Base-by-base conservation (phyloP, 2,329 filamentous ascomycete species). In the Proliferodiscus dingleyae region DNA sequence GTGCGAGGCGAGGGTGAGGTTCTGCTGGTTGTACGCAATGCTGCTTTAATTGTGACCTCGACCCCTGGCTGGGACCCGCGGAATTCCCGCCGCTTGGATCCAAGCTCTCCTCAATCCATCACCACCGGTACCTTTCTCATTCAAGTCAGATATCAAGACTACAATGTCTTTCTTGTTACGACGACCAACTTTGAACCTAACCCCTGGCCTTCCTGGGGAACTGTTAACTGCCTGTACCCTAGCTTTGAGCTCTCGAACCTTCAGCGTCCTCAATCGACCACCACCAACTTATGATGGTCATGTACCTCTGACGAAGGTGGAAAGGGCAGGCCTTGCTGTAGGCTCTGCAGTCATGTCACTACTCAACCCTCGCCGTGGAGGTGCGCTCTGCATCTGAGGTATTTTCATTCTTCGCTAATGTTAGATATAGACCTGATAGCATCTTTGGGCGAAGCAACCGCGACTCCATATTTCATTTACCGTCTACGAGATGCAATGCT, bases 401-500 rank as follows among this genome's bases (percentile, higher is more conserved):
- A 36, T n/a, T 21, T n/a, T 16, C 29, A 6, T 21, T 21, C 26
- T 26, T 29, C 28, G 45, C 40, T 54, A 18, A 49, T 28, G 23
- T 23, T n/a, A 3, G 9, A 24, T 37, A 9, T 60, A 88, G 93
- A 98, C 71, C 81, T 98, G 56, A 94, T 98, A 58, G 93, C 93
- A 26, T 80, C 89, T 26, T 80, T 95, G n/a, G 91, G 90, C 62
- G 93, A 98, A 73, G 83, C 90, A 22, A 97, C 93, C 3, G 89
- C 90, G 18, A 89, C 90, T 8, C 93, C 93, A 10, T 95, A 89
- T 75, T 96, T 97, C 71, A 90, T 96, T 67, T 81, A 87, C 68
- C 87, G 88, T 46, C 87, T 98, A 16, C 89, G 89, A 55, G 80
- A 91, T 64, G 87, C 85, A 52, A 98, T 98, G 93, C 87, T 98